These are phyloP conservation scores for Mychonastes homosphaera DNA, from an alignment of 139 green algal genomes.

Conservation along the genomic window DNA sequence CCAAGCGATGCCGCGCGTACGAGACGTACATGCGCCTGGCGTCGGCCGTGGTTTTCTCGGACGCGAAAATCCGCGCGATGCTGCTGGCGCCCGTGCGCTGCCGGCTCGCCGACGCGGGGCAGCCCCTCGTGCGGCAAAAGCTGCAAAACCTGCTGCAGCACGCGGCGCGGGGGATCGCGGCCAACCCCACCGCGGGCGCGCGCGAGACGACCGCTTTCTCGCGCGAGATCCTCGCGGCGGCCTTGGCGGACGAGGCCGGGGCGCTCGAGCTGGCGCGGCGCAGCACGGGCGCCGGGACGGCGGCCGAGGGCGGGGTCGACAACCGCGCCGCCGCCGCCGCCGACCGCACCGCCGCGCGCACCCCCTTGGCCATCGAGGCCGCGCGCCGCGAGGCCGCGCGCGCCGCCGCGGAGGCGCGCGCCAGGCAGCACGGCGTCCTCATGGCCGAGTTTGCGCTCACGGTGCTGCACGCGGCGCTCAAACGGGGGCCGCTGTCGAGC, in stretches of 20 bases:
- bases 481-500: slow-evolving; percentile 10
- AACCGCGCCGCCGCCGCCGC: not conserved
- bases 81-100: slow-evolving; percentile 22
- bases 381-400: not conserved
- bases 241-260: slow-evolving; percentile 28
- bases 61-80: not conserved
- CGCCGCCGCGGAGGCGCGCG: slow-evolving; percentile 9
- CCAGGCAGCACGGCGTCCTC: slow-evolving; percentile 58
- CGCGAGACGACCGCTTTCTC: slow-evolving; percentile 52
- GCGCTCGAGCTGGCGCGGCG: not conserved
- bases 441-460: slow-evolving; percentile 69
- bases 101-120: slow-evolving; percentile 38
- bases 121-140: slow-evolving; percentile 47
- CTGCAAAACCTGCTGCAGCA: slow-evolving; percentile 60
- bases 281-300: not conserved
- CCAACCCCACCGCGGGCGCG: slow-evolving; percentile 51
- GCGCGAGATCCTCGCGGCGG: slow-evolving; percentile 24
- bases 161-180: slow-evolving; percentile 47
- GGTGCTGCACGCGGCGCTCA: slow-evolving; percentile 44
- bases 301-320: not conserved
- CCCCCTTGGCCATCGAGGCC: not conserved
- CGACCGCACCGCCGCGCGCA: slow-evolving; percentile 1
- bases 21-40: slow-evolving; percentile 69
- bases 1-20: slow-evolving; percentile 52
- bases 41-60: slow-evolving; percentile 40